phyloP scores from a whole-genome alignment of 257 asterid genomes.

The Lithospermum erythrorhizon region DNA sequence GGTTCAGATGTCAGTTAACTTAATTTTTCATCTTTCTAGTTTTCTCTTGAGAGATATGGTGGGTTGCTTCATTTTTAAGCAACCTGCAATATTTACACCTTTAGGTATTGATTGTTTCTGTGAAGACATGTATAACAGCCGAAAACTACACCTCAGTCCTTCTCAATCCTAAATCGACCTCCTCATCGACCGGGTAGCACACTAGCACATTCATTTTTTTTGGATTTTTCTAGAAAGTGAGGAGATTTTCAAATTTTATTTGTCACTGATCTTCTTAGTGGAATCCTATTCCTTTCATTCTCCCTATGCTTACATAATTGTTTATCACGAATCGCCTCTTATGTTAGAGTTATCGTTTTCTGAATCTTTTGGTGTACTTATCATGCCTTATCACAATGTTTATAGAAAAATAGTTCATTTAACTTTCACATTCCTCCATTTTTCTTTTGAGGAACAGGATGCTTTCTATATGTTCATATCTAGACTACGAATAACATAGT shows the following conservation, averaged over 20 bases:
- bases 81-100: neutral
- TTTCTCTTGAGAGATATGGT: neutral
- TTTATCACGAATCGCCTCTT: neutral
- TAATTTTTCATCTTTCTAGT: neutral
- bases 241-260: neutral
- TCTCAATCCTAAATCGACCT: neutral
- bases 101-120: neutral
- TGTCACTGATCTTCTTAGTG: neutral
- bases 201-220: neutral
- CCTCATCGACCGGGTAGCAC: neutral
- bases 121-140: neutral
- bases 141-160: neutral
- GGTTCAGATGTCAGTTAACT: neutral
- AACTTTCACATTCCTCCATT: neutral
- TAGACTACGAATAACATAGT: neutral
- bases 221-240: neutral
- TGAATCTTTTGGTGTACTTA: neutral
- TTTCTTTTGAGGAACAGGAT: neutral
- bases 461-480: neutral
- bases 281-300: neutral
- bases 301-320: neutral
- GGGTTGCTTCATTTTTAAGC: neutral
- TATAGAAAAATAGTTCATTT: neutral
- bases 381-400: neutral
- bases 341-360: neutral